Evolutionary conservation across 768 basidiomycete species (phyloP).

Genomic region (Mycena polygramma): DNA sequence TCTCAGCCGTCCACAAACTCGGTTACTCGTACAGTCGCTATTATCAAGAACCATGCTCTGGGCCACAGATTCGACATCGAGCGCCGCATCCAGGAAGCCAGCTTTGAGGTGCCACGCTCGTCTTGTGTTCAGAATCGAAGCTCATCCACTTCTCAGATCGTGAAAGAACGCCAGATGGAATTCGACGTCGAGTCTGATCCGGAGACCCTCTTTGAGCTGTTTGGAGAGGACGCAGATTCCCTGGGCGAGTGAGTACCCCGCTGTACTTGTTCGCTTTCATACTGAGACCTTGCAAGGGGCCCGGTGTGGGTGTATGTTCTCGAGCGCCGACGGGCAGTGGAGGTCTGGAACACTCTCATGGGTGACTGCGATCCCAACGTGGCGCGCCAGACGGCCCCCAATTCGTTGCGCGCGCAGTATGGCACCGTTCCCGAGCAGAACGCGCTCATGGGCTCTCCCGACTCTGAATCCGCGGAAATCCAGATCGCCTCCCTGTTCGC

Average conservation of each 20-base stretch:
- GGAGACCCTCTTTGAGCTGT: slow-evolving; percentile 82
- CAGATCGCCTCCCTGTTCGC: slow-evolving; percentile 85
- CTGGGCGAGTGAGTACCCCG: slow-evolving; percentile 78
- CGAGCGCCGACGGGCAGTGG: slow-evolving; percentile 84
- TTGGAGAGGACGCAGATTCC: slow-evolving; percentile 81
- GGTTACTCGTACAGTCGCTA: slow-evolving; percentile 79
- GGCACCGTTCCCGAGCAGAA: slow-evolving; percentile 69
- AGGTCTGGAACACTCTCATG: slow-evolving; percentile 85
- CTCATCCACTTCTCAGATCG: slow-evolving; percentile 64
- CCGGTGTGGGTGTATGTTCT: slow-evolving; percentile 95
- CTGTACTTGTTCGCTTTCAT: slow-evolving; percentile 13
- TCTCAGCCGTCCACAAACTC: slow-evolving; percentile 35
- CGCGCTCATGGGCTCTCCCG: slow-evolving; percentile 80
- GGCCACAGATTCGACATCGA: slow-evolving; percentile 84
- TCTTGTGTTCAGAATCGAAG: slow-evolving; percentile 27
- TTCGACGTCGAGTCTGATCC: slow-evolving; percentile 88
- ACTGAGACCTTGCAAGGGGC: slow-evolving; percentile 60
- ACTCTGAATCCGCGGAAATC: slow-evolving; percentile 77
- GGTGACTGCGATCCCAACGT: slow-evolving; percentile 72
- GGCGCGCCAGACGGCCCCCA: slow-evolving; percentile 67
- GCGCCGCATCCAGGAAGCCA: slow-evolving; percentile 80
- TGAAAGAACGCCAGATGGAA: slow-evolving; percentile 91
- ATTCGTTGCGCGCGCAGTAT: slow-evolving; percentile 80
- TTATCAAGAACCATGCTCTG: slow-evolving; percentile 87
- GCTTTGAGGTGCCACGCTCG: slow-evolving; percentile 70